Conservation (phyloP, 169 alveolate genomes). For the Eimeria sp. region DNA sequence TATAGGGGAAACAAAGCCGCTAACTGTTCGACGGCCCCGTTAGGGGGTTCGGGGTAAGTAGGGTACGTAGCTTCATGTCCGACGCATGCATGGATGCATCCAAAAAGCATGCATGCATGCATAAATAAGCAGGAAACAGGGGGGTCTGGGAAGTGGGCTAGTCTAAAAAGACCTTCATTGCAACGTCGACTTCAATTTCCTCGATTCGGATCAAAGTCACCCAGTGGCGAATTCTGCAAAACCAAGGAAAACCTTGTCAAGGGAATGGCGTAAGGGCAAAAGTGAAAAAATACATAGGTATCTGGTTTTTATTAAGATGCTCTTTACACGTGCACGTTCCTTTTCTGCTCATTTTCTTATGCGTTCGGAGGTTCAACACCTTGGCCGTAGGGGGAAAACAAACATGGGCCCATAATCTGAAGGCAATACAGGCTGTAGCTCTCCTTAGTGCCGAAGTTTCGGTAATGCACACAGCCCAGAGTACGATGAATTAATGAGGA, state of each 20-base stretch:
- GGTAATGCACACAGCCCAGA: not conserved
- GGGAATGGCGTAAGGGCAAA: not conserved
- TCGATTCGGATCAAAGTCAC: slow-evolving; percentile 91
- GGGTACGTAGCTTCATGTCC: not conserved
- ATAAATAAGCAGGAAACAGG: not conserved
- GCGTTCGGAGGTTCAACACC: not conserved
- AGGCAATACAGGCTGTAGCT: not conserved
- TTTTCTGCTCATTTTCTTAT: not conserved
- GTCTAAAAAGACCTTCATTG: slow-evolving; percentile 84
- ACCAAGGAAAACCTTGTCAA: not conserved
- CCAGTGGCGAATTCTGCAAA: slow-evolving; percentile 91
- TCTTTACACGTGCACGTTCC: not conserved
- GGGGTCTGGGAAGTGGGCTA: not conserved
- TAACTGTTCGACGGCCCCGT: not conserved
- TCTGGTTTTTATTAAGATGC: not conserved
- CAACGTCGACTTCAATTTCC: slow-evolving; percentile 89
- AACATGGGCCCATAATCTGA: no score
- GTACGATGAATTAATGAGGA: not conserved
- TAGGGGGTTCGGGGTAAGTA: not conserved
- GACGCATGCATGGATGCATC: not conserved
- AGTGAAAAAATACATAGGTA: not conserved
- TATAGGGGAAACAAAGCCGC: not conserved
- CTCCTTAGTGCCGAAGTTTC: not conserved
- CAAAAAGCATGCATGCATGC: not conserved
- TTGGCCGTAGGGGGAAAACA: not conserved